Base-by-base conservation (phyloP, 2,329 filamentous ascomycete species). In the Alternaria metachromatica region DNA sequence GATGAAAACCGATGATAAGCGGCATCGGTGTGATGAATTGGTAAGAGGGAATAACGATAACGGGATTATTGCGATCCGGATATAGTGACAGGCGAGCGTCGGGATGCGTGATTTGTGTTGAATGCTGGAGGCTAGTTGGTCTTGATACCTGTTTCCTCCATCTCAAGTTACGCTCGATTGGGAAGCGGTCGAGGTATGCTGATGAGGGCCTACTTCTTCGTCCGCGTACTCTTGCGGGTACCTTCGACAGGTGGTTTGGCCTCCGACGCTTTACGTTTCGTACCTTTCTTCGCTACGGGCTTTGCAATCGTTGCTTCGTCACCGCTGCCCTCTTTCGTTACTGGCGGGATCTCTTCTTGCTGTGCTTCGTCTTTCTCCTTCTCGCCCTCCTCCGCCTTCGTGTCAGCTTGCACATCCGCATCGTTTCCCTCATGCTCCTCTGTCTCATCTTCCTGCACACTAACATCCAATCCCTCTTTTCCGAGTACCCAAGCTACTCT, bases 181-280 rank as follows among this genome's bases (percentile, higher is more conserved):
- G 20, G 12, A 33, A 4, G 28, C 28, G 13, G 18, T 9, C 21
- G 12, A 9, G 12, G 8, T 51, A 37, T 18, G 5, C 6, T 30
- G 49, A 37, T 15, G 9, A 3, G 4, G 37, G 23, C 25, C 45
- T 69, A 69, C 55, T 65, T 70, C 49, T 70, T 77, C 25, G 57
- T 69, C n/a, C 75, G 64, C 21, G 55, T 71, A 33, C 76, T 78
- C 30, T 73, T 74, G 28, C 75, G 62, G n/a, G 67, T 56, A 9
- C 70, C 74, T 46, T 74, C 72, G 15, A 45, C 21, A 18, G 63
- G 55, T 13, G 58, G 12, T 18, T 66, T 69, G 15, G 37, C 20
- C 5, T 69, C 67, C 20, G 51, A 53, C 6, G 55, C 69, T 59
- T 77, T 78, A 37, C 73, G 60, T 62, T 78, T 78, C 15, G 60